Evolutionary conservation across 2,329 filamentous ascomycete genomes (phyloP).

Genomic region (Neonectria hederae): DNA sequence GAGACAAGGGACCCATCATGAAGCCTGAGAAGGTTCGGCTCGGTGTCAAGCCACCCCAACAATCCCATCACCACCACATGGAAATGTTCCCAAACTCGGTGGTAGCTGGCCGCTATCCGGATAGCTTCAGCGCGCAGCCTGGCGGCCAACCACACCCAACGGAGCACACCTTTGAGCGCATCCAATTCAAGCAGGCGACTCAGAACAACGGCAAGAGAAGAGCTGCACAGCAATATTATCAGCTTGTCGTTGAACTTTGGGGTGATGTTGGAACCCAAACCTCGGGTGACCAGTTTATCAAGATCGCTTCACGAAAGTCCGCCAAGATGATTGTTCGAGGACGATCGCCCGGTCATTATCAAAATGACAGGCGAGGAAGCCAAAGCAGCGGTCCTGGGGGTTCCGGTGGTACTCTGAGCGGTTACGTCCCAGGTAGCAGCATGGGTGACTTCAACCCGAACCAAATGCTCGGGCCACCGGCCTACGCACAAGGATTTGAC

Average conservation of each 20-base stretch:
- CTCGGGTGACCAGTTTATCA: slow-evolving; percentile 67
- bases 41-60: slow-evolving; percentile 71
- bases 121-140: slow-evolving; percentile 47
- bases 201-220: slow-evolving; percentile 93
- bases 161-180: slow-evolving; percentile 80
- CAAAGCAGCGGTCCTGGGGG: slow-evolving; percentile 74
- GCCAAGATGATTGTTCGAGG: slow-evolving; percentile 89
- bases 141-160: slow-evolving; percentile 54
- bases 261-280: slow-evolving; percentile 67
- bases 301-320: slow-evolving; percentile 77
- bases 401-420: slow-evolving; percentile 68
- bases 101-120: slow-evolving; percentile 51
- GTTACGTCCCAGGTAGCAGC: slow-evolving; percentile 42
- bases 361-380: slow-evolving; percentile 74
- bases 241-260: slow-evolving; percentile 86
- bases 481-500: slow-evolving; percentile 43
- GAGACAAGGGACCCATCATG: slow-evolving; percentile 85
- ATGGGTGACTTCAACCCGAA: slow-evolving; percentile 43
- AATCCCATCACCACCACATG: slow-evolving; percentile 56
- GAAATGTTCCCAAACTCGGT: slow-evolving; percentile 55
- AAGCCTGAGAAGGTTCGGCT: slow-evolving; percentile 77
- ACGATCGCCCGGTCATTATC: slow-evolving; percentile 83
- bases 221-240: slow-evolving; percentile 91
- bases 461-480: slow-evolving; percentile 49
- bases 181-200: slow-evolving; percentile 94